Percentiles rank a stretch among this genome's conserved stretches.
These are phyloP conservation scores for Solanum pennellii DNA, from an alignment of 257 asterid species.

Conservation along the genomic window DNA sequence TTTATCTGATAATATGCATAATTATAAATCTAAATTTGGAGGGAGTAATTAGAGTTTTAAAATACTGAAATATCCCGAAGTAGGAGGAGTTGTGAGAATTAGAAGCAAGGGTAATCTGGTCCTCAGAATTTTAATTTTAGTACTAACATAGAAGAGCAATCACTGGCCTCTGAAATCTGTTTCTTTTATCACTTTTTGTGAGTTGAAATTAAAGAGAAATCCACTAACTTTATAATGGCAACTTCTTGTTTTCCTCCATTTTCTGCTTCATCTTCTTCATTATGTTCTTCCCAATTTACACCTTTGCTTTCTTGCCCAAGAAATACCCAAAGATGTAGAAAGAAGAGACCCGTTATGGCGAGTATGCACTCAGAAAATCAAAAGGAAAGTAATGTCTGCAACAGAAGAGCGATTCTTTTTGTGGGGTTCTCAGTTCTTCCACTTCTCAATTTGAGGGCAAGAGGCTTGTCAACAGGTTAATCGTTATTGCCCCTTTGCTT, in stretches of 20 bases:
- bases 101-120: background rate
- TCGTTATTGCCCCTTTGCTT: background rate
- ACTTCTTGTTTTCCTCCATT: conserved; percentile 20
- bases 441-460: conserved; percentile 27
- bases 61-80: background rate
- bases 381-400: conserved; percentile 16
- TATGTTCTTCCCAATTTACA: conserved; percentile 18
- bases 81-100: background rate
- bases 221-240: conserved; percentile 13
- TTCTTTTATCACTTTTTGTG: conserved; percentile 1
- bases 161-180: background rate
- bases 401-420: conserved; percentile 40
- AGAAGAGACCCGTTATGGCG: conserved; percentile 10
- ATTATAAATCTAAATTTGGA: background rate
- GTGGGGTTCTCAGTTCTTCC: conserved; percentile 57
- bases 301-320: conserved; percentile 16
- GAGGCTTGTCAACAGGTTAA: conserved; percentile 28
- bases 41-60: background rate
- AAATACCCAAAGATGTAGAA: conserved; percentile 15
- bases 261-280: conserved; percentile 18
- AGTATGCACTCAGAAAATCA: conserved; percentile 20
- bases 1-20: background rate
- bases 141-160: background rate
- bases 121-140: background rate
- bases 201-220: background rate